Evolutionary conservation across 192 early-diverging fungal genomes (phyloP), one percentile per base, ranked within the genome.

Genomic region (Coemansia sp.): DNA sequence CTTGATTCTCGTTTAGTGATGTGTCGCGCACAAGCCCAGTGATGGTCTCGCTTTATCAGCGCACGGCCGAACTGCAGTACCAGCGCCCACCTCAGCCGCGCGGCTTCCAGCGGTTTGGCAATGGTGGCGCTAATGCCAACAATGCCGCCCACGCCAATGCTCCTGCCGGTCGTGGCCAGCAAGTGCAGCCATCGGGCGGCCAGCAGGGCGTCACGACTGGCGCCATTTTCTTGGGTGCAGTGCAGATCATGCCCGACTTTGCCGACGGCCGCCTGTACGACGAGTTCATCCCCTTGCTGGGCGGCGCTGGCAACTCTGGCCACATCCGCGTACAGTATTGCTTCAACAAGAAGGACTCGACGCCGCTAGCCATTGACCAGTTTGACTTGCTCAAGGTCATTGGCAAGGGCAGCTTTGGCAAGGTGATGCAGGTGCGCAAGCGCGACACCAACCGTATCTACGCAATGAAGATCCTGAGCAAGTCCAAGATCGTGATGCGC

Each of bases 371-470:
- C 38, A 88, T 95, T 48, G 94, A 98, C 55, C 90, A 93, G 60
- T 99, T 99, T 84, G 95, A 95, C 70, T 77, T 96, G 64, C 86
- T 98, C 44, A 95, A 95, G 74, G 93, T 97, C 60, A 93, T 99
- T 80, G 97, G 97, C 51, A 95, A 96, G 68, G 97, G 97, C 45
- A 92, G 90, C 74, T 99, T 97, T 86, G 95, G 94, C 68, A 98
- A 96, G 86, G 96, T 98, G 78, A 93, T 94, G 90, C 93, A 94
- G 78, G 95, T 96, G 53, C 94, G 95, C 58, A 96, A 96, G 74
- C 88, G 87, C 67, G 93, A 94, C 80, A 92, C 93, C 37, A 88
- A 87, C 73, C 93, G 96, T 51, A 96, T 98, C 77, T 99, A 98
- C 78, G 96, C 96, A 58, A 93, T 99, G 94, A 98, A 98, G 80